Conservation (phyloP, 495 filamentous ascomycete genomes). For the Hyaloscypha finlandica region DNA sequence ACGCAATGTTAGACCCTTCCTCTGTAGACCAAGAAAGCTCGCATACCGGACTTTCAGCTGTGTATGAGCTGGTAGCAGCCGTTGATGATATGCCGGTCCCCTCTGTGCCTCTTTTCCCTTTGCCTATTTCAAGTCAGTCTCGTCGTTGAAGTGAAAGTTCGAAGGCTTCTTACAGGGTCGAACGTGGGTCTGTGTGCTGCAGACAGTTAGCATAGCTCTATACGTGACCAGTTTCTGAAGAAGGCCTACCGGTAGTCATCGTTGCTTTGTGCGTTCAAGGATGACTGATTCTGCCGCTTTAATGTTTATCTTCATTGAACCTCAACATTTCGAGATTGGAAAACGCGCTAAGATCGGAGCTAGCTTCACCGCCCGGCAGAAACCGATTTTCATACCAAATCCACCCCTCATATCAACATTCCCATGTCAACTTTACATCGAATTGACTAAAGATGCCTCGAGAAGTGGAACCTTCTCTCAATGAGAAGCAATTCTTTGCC, state of each 20-base stretch:
- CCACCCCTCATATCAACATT: slow-evolving; percentile 8
- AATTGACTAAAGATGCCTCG: slow-evolving; percentile 68
- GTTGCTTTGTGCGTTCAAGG: neutral
- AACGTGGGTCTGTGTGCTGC: slow-evolving; percentile 90
- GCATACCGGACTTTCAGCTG: slow-evolving; percentile 80
- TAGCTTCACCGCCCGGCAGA: slow-evolving; percentile 19
- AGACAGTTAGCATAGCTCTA: slow-evolving; percentile 34
- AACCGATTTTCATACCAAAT: neutral
- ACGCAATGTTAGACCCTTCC: slow-evolving; percentile 10
- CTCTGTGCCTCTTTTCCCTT: slow-evolving; percentile 93
- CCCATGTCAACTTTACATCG: slow-evolving; percentile 19
- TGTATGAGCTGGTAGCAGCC: slow-evolving; percentile 89
- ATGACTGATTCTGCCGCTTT: neutral
- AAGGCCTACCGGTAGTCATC: slow-evolving; percentile 40
- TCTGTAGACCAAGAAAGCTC: neutral
- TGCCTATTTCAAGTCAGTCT: slow-evolving; percentile 54
- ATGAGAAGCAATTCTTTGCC: slow-evolving; percentile 74
- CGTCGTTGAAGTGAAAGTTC: neutral
- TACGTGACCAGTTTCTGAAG: neutral
- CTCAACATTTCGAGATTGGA: neutral
- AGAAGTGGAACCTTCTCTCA: slow-evolving; percentile 80
- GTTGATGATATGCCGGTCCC: slow-evolving; percentile 94
- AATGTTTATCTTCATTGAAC: neutral
- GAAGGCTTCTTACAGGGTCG: slow-evolving; percentile 66
- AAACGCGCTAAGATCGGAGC: slow-evolving; percentile 6